These are phyloP conservation scores for Agrocybe pediades DNA, from an alignment of 768 basidiomycete species.

Conservation along the genomic window DNA sequence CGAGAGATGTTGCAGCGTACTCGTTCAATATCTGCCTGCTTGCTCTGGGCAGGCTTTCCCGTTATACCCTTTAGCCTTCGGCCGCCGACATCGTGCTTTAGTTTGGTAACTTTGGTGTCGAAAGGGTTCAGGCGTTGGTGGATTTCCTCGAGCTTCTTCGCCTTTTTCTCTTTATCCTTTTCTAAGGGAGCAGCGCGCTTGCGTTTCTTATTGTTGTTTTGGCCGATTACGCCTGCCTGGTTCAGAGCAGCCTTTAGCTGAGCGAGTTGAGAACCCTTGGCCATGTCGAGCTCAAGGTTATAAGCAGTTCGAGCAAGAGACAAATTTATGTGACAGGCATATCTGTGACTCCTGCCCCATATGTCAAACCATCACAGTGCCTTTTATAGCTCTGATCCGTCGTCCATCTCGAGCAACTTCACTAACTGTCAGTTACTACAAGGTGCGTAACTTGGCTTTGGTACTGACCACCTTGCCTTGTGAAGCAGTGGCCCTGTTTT, in stretches of 20 bases:
- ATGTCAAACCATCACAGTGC: background rate
- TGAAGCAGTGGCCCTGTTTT: too few relatives aligned
- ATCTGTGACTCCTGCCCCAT: background rate
- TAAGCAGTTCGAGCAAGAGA: background rate
- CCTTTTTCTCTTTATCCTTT: conserved; percentile 81
- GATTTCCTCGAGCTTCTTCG: conserved; percentile 81
- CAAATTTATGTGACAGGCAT: background rate
- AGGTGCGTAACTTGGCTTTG: too few relatives aligned
- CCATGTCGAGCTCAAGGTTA: conserved; percentile 45
- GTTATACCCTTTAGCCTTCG: conserved; percentile 79
- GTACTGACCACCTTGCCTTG: too few relatives aligned
- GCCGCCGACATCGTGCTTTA: conserved; percentile 93
- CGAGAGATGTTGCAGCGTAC: conserved; percentile 39
- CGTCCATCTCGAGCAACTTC: too few relatives aligned
- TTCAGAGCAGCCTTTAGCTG: conserved; percentile 88
- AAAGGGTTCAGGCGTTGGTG: conserved; percentile 90
- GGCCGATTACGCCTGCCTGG: conserved; percentile 74
- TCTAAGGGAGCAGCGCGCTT: conserved; percentile 63
- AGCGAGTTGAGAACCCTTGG: conserved; percentile 84
- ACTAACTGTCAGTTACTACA: too few relatives aligned
- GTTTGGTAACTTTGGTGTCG: conserved; percentile 88
- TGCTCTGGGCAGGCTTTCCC: conserved; percentile 86
- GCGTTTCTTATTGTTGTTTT: conserved; percentile 62
- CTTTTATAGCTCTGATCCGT: background rate
- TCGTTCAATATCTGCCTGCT: conserved; percentile 89